Percentiles rank a stretch among this genome's conserved stretches.
Conservation (phyloP, 1,284 basidiomycete genomes). For the Agroathelia rolfsii region DNA sequence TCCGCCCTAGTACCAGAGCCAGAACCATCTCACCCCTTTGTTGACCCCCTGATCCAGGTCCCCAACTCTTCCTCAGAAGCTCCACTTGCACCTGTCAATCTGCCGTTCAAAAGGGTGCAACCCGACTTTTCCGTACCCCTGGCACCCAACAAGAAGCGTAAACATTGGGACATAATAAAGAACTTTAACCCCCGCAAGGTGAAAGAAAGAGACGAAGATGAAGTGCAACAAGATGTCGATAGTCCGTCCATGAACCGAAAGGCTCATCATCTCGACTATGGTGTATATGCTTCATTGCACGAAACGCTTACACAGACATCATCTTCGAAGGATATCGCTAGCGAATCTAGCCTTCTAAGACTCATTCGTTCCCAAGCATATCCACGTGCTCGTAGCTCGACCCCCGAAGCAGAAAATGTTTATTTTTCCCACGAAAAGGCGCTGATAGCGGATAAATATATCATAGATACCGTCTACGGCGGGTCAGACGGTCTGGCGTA, state of each 20-base stretch:
- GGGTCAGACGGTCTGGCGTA: constrained; percentile 66
- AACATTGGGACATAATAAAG: constrained; percentile 33
- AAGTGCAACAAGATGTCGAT: too few relatives aligned
- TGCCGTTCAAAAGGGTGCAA: constrained; percentile 24
- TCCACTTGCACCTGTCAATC: constrained; percentile 22
- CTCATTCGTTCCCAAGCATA: too few relatives aligned
- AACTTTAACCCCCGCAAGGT: constrained; percentile 32
- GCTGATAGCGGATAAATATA: constrained; percentile 47
- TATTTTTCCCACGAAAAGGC: constrained; percentile 43
- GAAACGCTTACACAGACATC: constrained; percentile 10
- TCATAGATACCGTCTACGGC: constrained; percentile 65
- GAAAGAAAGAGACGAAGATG: constrained; percentile 45
- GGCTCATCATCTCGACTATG: constrained; percentile 21
- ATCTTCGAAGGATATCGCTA: constrained; percentile 11
- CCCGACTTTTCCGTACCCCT: constrained; percentile 12
- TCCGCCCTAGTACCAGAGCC: constrained; percentile 52
- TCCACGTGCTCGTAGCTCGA: too few relatives aligned
- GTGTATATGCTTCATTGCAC: constrained; percentile 13
- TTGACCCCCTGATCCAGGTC: constrained; percentile 30
- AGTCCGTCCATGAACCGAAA: too few relatives aligned
- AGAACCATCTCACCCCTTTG: constrained; percentile 40
- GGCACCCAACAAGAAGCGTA: constrained; percentile 13
- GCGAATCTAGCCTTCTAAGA: too few relatives aligned
- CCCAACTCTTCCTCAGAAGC: constrained; percentile 14
- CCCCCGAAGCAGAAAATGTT: constrained; percentile 13